Evolutionary conservation across 2,329 filamentous ascomycete genomes (phyloP).

Genomic region (Nakataea oryzae): DNA sequence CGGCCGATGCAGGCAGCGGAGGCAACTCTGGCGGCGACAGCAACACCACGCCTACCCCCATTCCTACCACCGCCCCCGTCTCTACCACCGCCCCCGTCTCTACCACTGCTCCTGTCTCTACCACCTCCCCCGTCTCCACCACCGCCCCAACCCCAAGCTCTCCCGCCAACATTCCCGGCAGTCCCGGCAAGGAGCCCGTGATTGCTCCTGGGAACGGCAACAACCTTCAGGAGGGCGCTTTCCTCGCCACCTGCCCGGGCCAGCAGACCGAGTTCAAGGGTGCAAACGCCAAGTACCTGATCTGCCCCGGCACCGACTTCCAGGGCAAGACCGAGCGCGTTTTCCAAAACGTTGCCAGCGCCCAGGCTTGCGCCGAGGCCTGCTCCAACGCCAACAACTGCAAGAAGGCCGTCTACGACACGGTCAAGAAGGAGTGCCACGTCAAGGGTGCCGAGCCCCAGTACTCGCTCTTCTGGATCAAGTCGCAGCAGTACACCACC

Average conservation of each 20-base stretch:
- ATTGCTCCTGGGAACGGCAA: not conserved
- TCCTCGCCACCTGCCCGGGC: not conserved
- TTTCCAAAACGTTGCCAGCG: not conserved
- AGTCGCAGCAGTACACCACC: conserved; percentile 2
- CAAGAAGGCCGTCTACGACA: conserved; percentile 5
- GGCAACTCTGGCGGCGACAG: not conserved
- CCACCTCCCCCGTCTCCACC: too few species aligned
- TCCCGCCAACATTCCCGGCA: not conserved
- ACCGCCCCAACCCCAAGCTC: not conserved
- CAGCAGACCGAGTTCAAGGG: not conserved
- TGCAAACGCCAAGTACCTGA: conserved; percentile 1
- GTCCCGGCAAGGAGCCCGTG: not conserved
- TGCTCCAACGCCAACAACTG: conserved; percentile 2
- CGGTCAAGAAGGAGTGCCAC: not conserved
- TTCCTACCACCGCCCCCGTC: not conserved
- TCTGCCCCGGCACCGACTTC: conserved; percentile 4
- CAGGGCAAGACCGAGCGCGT: not conserved
- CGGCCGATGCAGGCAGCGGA: not conserved
- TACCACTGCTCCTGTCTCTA: too few species aligned
- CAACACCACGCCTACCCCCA: not conserved
- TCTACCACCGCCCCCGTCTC: too few species aligned
- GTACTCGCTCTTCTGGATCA: not conserved
- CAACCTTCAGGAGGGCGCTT: not conserved
- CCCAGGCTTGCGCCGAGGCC: conserved; percentile 3
- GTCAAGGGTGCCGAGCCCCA: not conserved